These are phyloP conservation scores for Mycena polygramma DNA, from an alignment of 768 basidiomycete genomes.

Conservation along the genomic window DNA sequence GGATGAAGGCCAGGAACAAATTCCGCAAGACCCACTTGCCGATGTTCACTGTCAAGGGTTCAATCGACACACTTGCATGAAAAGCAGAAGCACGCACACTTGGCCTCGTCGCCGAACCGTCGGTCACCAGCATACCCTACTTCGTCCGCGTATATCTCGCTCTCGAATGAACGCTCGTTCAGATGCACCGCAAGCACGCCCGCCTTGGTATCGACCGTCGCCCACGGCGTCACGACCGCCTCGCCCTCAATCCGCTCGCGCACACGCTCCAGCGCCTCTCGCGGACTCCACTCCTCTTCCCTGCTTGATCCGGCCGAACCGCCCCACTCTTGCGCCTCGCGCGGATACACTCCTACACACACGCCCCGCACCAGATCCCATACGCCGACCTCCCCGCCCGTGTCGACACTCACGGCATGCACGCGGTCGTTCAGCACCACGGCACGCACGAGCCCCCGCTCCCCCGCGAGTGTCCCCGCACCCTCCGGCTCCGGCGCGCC, in stretches of 20 bases:
- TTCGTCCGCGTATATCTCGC: conserved; percentile 96
- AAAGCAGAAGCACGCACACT: conserved; percentile 66
- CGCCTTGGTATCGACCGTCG: conserved; percentile 88
- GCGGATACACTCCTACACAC: conserved; percentile 79
- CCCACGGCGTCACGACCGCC: conserved; percentile 88
- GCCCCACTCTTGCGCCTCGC: conserved; percentile 71
- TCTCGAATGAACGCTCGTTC: conserved; percentile 91
- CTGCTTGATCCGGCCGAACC: conserved; percentile 42
- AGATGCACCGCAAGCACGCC: conserved; percentile 91
- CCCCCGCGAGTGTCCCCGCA: conserved; percentile 70
- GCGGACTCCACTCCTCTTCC: conserved; percentile 70
- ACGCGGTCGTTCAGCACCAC: conserved; percentile 89
- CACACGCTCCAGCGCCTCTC: conserved; percentile 90
- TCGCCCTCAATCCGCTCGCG: conserved; percentile 96
- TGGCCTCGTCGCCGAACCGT: conserved; percentile 80
- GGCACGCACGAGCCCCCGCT: conserved; percentile 85
- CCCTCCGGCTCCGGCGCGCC: conserved; percentile 67
- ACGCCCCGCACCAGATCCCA: conserved; percentile 90
- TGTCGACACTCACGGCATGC: conserved; percentile 93
- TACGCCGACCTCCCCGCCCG: conserved; percentile 86
- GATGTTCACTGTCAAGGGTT: conserved; percentile 75
- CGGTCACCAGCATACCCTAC: conserved; percentile 75
- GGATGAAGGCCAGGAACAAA: conserved; percentile 83
- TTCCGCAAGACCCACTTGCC: conserved; percentile 94
- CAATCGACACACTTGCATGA: conserved; percentile 27